Conservation (phyloP, 768 basidiomycete species). For the Russula abietina region DNA sequence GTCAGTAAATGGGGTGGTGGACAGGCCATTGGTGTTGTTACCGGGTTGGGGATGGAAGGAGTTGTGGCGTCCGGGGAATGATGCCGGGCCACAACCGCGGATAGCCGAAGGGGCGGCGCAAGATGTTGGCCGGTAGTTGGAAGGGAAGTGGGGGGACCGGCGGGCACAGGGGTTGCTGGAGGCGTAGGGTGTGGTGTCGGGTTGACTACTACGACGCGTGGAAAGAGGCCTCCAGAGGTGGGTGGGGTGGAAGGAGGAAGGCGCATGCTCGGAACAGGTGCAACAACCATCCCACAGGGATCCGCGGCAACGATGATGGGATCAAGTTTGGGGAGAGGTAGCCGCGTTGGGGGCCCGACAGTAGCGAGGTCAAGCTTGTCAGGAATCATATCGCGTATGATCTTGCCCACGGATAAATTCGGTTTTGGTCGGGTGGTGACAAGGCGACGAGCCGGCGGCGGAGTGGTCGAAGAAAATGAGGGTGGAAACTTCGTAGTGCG, state of each 20-base stretch:
- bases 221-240: slow-evolving; percentile 33
- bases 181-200: slow-evolving; percentile 78
- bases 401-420: slow-evolving; percentile 36
- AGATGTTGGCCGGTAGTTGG: slow-evolving; percentile 31
- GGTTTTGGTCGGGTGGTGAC: slow-evolving; percentile 24
- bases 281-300: slow-evolving; percentile 24
- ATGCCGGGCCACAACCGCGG: slow-evolving; percentile 21
- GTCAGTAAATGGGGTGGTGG: slow-evolving; percentile 37
- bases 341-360: slow-evolving; percentile 23
- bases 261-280: slow-evolving; percentile 28
- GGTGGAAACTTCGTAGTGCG: not conserved
- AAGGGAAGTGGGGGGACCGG: slow-evolving; percentile 28
- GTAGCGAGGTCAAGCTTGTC: slow-evolving; percentile 32
- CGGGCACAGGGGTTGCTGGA: slow-evolving; percentile 52
- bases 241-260: slow-evolving; percentile 26
- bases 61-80: slow-evolving; percentile 17
- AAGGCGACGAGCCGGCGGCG: not conserved
- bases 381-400: slow-evolving; percentile 59
- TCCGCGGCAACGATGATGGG: slow-evolving; percentile 21
- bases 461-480: slow-evolving; percentile 8
- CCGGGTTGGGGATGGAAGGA: slow-evolving; percentile 19
- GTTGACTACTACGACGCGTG: slow-evolving; percentile 62
- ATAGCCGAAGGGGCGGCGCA: slow-evolving; percentile 28
- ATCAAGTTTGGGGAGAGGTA: slow-evolving; percentile 19
- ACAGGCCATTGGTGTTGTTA: slow-evolving; percentile 31